Percentiles rank a stretch among this genome's conserved stretches.
Conservation (phyloP, 2,329 filamentous ascomycete genomes). For the Alternaria arborescens region DNA sequence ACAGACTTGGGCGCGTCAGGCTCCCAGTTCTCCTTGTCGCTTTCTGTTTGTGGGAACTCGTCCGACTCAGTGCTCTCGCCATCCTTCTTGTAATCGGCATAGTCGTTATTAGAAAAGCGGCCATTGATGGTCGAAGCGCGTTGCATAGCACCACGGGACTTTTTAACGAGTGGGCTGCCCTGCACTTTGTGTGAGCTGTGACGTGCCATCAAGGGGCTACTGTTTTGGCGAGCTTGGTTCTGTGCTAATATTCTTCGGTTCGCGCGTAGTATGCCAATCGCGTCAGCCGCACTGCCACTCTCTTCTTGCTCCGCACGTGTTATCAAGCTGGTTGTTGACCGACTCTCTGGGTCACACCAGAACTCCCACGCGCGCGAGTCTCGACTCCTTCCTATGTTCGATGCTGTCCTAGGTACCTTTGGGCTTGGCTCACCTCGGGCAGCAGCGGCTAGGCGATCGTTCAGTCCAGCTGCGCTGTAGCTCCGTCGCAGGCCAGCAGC, state of each 20-base stretch:
- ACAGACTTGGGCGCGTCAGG: slow-evolving; percentile 52
- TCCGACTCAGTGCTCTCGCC: slow-evolving; percentile 52
- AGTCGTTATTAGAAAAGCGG: slow-evolving; percentile 44
- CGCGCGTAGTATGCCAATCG: slow-evolving; percentile 81
- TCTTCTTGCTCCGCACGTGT: slow-evolving; percentile 82
- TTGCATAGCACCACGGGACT: slow-evolving; percentile 42
- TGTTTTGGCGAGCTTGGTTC: slow-evolving; percentile 73
- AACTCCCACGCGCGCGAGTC: slow-evolving; percentile 92
- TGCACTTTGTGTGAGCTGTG: slow-evolving; percentile 38
- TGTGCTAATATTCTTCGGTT: slow-evolving; percentile 61
- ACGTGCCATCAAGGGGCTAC: slow-evolving; percentile 55
- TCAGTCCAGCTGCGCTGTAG: slow-evolving; percentile 68
- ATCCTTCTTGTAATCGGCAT: slow-evolving; percentile 25
- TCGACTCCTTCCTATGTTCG: slow-evolving; percentile 75
- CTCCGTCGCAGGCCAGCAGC: slow-evolving; percentile 71
- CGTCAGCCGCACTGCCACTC: slow-evolving; percentile 79
- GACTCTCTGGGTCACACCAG: slow-evolving; percentile 81
- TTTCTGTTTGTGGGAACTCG: slow-evolving; percentile 70
- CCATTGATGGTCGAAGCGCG: slow-evolving; percentile 48
- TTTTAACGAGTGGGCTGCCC: slow-evolving; percentile 49
- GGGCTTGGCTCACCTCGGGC: slow-evolving; percentile 41
- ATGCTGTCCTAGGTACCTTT: slow-evolving; percentile 58
- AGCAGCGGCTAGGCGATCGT: slow-evolving; percentile 44
- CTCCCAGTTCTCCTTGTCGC: slow-evolving; percentile 93
- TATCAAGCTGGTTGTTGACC: slow-evolving; percentile 73